These are phyloP conservation scores for Obba rivulosa DNA, from an alignment of 768 basidiomycete genomes.

Conservation along the genomic window DNA sequence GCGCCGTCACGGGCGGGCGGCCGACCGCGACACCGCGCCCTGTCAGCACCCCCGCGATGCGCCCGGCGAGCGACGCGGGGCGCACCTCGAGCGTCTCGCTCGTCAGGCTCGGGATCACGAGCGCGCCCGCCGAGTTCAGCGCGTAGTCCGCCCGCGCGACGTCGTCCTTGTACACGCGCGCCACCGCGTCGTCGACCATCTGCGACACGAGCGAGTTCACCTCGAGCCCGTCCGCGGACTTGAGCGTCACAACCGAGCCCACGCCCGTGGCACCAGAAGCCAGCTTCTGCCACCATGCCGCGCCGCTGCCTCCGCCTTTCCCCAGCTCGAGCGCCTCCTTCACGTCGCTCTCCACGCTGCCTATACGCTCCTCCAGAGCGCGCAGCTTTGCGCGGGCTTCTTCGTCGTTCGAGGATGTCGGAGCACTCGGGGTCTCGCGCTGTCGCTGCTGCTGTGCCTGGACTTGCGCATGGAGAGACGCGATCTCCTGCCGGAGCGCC, in stretches of 20 bases:
- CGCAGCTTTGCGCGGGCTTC: conserved; percentile 51
- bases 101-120: conserved; percentile 78
- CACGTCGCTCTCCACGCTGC: conserved; percentile 54
- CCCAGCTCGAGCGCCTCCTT: conserved; percentile 69
- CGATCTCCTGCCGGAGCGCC: conserved; percentile 51
- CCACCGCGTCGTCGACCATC: conserved; percentile 73
- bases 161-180: conserved; percentile 68
- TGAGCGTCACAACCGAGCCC: conserved; percentile 46
- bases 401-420: conserved; percentile 37
- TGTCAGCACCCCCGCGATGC: conserved; percentile 51
- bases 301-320: conserved; percentile 38
- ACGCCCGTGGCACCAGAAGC: conserved; percentile 30
- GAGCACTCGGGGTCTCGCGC: conserved; percentile 15
- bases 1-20: conserved; percentile 77
- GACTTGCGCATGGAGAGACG: conserved; percentile 42
- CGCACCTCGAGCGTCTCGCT: conserved; percentile 69
- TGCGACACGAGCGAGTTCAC: conserved; percentile 63
- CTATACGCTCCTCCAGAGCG: conserved; percentile 59
- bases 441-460: conserved; percentile 20
- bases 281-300: conserved; percentile 73
- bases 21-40: conserved; percentile 59
- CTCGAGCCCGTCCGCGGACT: conserved; percentile 71
- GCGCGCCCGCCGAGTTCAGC: conserved; percentile 74
- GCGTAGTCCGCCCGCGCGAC: conserved; percentile 84
- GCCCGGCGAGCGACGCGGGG: conserved; percentile 42